Base-by-base conservation (phyloP, 1,284 basidiomycete species). In the Moniliella sp. region DNA sequence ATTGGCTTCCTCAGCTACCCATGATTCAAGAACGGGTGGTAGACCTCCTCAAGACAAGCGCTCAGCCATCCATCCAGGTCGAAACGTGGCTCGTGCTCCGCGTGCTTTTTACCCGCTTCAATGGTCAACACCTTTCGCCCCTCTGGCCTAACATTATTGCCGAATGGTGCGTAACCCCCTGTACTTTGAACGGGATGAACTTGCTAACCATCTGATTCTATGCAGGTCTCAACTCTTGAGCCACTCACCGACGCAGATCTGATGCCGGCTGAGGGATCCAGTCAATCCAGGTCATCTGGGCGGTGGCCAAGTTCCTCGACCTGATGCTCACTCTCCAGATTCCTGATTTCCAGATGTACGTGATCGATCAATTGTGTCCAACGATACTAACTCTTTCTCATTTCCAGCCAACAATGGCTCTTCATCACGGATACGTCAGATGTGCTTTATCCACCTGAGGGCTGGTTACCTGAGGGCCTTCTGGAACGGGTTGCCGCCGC, bases 381-480 rank as follows among this genome's bases (percentile, higher is more conserved):
- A 4, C 19, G 10, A 9, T 4, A 4, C 4, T 27, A 18, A 12
- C 15, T 8, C 10, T 7, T 15, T n/a, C n/a, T n/a, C n/a, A n/a
- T n/a, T 16, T 4, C 5, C 44, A 91, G 84, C 45, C 80, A 97
- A 61, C 84, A 99, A 67, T 99, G 91, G 88, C 78, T 93, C 48
- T 97, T 97, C 55, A 74, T 94, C 34, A 91, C 84, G 0, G 91
- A 99, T 61, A 94, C 88, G 0, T 79, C 86, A 4, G 91, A 97
- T 51, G 84, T 86, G 0, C 72, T 84, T 8, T 84, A 84, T 59
- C 76, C 75, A 5, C 76, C 80, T 0, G 76, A 84, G 42, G 68
- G 74, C 27, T 84, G 77, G 71, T 65, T 66, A 28, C 76, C 86
- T 1, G 76, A 80, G 42, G 78, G 82, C 1, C 73, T 94, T 63